Percentiles rank a stretch among this genome's conserved stretches.
These are phyloP conservation scores for Neobulgaria alba DNA, from an alignment of 2,329 filamentous ascomycete species.

Conservation along the genomic window DNA sequence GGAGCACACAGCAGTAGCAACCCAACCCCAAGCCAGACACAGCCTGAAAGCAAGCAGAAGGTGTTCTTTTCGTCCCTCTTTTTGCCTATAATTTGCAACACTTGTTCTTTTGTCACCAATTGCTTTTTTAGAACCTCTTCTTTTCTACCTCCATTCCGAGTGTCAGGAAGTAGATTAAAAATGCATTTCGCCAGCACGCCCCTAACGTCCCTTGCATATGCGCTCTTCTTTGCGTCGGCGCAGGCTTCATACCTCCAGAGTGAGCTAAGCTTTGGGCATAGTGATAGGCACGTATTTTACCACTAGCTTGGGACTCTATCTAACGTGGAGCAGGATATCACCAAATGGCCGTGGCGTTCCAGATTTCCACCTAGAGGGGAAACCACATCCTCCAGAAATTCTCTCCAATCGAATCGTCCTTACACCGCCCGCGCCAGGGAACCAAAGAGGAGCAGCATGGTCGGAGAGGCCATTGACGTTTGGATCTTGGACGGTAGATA, in stretches of 20 bases:
- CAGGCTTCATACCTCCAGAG: constrained; percentile 26
- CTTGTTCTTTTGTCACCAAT: not conserved
- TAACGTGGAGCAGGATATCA: constrained; percentile 23
- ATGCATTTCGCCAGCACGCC: constrained; percentile 18
- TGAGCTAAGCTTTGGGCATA: constrained; percentile 38
- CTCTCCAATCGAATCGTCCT: constrained; percentile 89
- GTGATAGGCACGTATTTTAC: constrained; percentile 22
- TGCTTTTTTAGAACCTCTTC: not conserved
- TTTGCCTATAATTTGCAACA: not conserved
- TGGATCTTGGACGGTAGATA: constrained; percentile 69
- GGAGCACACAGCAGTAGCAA: constrained; percentile 2
- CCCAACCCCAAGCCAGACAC: not conserved
- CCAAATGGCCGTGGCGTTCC: constrained; percentile 25
- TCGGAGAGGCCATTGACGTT: constrained; percentile 53
- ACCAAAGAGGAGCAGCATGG: constrained; percentile 79
- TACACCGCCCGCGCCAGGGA: constrained; percentile 80
- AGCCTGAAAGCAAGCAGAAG: not conserved
- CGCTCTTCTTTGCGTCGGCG: constrained; percentile 22
- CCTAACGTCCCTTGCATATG: constrained; percentile 20
- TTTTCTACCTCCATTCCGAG: not conserved
- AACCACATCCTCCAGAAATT: constrained; percentile 47
- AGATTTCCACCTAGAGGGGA: constrained; percentile 28
- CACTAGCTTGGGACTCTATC: not conserved
- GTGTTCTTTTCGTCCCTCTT: not conserved
- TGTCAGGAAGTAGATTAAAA: constrained; percentile 3